Evolutionary conservation across 306 rosid genomes (phyloP), one percentile per base, ranked within the genome.

Genomic region (Luffa acutangula): DNA sequence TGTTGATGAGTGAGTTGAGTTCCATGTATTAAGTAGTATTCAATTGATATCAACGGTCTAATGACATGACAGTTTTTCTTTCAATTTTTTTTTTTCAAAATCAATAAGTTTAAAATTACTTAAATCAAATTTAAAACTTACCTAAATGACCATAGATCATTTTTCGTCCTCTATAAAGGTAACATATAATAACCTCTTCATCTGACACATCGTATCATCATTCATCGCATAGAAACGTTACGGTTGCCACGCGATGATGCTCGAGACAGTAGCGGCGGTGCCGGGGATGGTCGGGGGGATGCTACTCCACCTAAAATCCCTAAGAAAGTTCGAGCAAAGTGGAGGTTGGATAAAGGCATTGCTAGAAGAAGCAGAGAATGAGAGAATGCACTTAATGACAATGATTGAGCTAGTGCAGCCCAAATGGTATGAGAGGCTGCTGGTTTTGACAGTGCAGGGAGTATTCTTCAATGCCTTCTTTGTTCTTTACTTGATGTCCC

Each of bases 361-460:
- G 58, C 92, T 89, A 3, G 97, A 91, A 72, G 97, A 91, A 75
- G 97, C 97, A 31, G 92, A 91, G 84, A 91, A 91, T 54, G 97
- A 89, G 84, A 88, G 97, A 78, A 91, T 91, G 97, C 97, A 91
- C 88, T 79, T 91, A 13, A 91, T 91, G 97, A 89, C 97, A 0
- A 86, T 91, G 85, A 80, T 71, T 65, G 93, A 91, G 81, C 86
- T 91, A 0, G 96, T 88, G 84, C 84, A 88, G 53, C 96, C 96
- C 0, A 82, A 8, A 3, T 91, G 96, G 96, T 86, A 91, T 48
- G 96, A 91, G 82, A 82, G 89, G 83, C 84, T 91, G 0, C 80
- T 91, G 56, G 88, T 91, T 57, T 80, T 91, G 2, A 45, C 89
- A 0, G 96, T 90, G 3, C 96, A 91, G 79, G 96, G 93, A 6